Base-by-base conservation (phyloP, 352 stramenopile species). In the Phytophthora palmivora region DNA sequence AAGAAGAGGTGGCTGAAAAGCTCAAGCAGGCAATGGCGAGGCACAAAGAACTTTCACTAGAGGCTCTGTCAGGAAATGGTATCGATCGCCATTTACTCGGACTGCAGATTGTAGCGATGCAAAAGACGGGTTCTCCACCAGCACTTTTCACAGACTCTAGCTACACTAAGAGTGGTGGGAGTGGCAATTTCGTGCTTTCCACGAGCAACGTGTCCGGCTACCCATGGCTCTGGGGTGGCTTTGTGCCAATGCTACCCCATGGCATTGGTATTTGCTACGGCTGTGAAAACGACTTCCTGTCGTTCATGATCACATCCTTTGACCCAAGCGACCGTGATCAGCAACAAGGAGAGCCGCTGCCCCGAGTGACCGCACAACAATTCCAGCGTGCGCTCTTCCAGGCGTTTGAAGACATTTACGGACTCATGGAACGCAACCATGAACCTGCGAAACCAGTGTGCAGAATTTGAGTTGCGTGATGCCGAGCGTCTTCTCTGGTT, bases 141-240 rank as follows among this genome's bases (percentile, higher is more conserved):
- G 22, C 75, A 28, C 38, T 99, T 6, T 98, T 95, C 62, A 87
- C 67, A 7, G 88, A 99, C 67, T 55, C 75, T 21, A 72, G 88
- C 8, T 98, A 95, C 58, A 52, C 67, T 32, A 88, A 89, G 37
- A 88, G 82, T 19, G 97, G 97, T 37, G 92, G 78, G 2, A 78
- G 78, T 15, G 83, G 83, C 21, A 90, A 92, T 67, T 98, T 97
- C 78, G 87, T 96, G 60, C 78, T 98, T n/a, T 97, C 88, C 21
- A 98, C 95, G 10, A 98, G 89, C 73, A 95, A 98, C 46, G 84
- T 98, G 64, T 96, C 96, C 26, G 84, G 90, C 3, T 98, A 98
- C 49, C 84, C 96, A 37, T 98, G 95, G 96, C 89, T 97, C 18
- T 98, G 94, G 82, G 95, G 94, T 28, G 94, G 98, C 46, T 97